Evolutionary conservation across 768 basidiomycete genomes (phyloP).

Genomic region (Macrolepiota fuliginosa): DNA sequence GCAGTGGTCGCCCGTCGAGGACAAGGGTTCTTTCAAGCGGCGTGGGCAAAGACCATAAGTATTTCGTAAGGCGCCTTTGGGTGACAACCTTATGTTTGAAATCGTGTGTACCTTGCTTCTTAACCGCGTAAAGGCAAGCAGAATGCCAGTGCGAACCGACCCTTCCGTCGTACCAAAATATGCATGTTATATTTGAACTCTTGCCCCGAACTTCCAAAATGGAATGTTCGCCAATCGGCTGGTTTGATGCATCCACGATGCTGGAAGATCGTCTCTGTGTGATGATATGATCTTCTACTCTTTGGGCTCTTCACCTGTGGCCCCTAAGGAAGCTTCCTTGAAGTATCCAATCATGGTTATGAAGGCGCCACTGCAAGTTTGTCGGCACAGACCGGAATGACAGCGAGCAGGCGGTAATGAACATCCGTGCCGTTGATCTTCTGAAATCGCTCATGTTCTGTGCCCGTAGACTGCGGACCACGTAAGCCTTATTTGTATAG

Average conservation of each 20-base stretch:
- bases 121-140: slow-evolving; percentile 4
- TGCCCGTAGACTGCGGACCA: slow-evolving; percentile 2
- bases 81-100: slow-evolving; percentile 1
- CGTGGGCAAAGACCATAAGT: neutral
- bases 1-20: neutral
- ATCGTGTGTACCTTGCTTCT: slow-evolving; percentile 7
- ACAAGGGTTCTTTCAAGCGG: neutral
- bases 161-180: slow-evolving; percentile 9
- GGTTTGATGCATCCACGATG: neutral
- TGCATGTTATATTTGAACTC: slow-evolving; percentile 3
- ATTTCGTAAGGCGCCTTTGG: neutral
- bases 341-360: neutral
- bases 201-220: slow-evolving; percentile 2
- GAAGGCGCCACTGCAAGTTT: slow-evolving; percentile 5
- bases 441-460: neutral
- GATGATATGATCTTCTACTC: slow-evolving; percentile 5
- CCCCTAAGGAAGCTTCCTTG: slow-evolving; percentile 7
- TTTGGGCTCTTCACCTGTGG: neutral
- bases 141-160: neutral
- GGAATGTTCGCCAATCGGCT: slow-evolving; percentile 7
- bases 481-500: neutral
- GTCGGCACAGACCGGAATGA: slow-evolving; percentile 10
- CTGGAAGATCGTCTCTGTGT: neutral
- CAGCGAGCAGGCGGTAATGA: slow-evolving; percentile 9
- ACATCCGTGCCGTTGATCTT: neutral